These are phyloP conservation scores for Adenanthera pavonina DNA, from an alignment of 306 rosid species.

Conservation along the genomic window DNA sequence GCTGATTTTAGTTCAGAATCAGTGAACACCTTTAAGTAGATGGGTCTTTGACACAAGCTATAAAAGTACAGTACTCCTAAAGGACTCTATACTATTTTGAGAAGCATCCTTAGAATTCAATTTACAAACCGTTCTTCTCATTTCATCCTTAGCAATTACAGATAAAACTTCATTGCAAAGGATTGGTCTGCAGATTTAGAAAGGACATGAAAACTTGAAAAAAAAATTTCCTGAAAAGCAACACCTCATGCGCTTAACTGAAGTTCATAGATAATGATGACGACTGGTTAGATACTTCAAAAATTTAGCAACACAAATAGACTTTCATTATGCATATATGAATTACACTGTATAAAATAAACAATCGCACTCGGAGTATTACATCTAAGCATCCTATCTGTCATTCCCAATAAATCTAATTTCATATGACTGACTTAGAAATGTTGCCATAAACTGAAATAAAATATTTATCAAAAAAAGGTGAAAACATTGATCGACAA, in stretches of 20 bases:
- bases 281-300: slow-evolving; percentile 28
- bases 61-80: slow-evolving; percentile 61
- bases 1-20: slow-evolving; percentile 79
- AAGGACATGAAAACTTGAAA: slow-evolving; percentile 30
- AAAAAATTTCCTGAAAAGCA: slow-evolving; percentile 29
- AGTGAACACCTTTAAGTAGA: slow-evolving; percentile 78
- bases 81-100: slow-evolving; percentile 68
- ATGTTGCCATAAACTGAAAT: slow-evolving; percentile 6
- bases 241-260: slow-evolving; percentile 24
- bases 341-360: slow-evolving; percentile 23
- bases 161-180: slow-evolving; percentile 74
- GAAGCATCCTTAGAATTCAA: slow-evolving; percentile 67
- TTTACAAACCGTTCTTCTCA: slow-evolving; percentile 70
- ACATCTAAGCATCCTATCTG: background rate
- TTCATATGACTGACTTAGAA: slow-evolving; percentile 20
- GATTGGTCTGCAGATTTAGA: slow-evolving; percentile 42
- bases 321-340: slow-evolving; percentile 34
- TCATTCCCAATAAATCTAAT: slow-evolving; percentile 25
- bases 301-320: background rate
- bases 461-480: background rate
- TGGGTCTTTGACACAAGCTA: slow-evolving; percentile 74
- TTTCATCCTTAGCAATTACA: slow-evolving; percentile 56
- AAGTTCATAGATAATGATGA: slow-evolving; percentile 25
- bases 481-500: slow-evolving; percentile 17
- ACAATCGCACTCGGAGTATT: slow-evolving; percentile 13